Percentiles rank a stretch among this genome's conserved stretches.
Evolutionary conservation across 1,139 yeast genomes (phyloP).

Genomic region (Saccharomyces pastorianus): DNA sequence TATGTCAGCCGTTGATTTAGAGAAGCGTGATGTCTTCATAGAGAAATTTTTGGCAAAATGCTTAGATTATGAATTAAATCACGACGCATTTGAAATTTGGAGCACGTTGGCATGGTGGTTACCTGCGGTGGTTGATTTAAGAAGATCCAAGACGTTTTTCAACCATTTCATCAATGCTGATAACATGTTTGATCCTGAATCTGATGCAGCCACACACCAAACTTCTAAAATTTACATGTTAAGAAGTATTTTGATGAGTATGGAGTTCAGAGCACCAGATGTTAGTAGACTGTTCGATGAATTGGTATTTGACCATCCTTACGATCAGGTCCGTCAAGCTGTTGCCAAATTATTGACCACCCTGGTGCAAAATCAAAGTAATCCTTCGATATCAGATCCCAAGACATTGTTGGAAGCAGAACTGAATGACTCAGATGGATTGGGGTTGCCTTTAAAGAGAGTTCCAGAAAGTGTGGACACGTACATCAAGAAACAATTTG

Average conservation of each 20-base stretch:
- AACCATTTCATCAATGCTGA: conserved; percentile 37
- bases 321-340: conserved; percentile 66
- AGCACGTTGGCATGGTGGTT: conserved; percentile 67
- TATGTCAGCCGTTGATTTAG: conserved; percentile 28
- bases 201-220: conserved; percentile 61
- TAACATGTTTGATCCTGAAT: conserved; percentile 42
- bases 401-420: conserved; percentile 35
- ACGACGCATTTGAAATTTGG: conserved; percentile 76
- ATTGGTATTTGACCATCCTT: conserved; percentile 51
- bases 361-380: conserved; percentile 45
- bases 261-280: conserved; percentile 52
- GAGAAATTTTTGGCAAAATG: conserved; percentile 39
- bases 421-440: conserved; percentile 33
- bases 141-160: conserved; percentile 55
- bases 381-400: conserved; percentile 42
- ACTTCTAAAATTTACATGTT: conserved; percentile 52
- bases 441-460: conserved; percentile 31
- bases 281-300: conserved; percentile 42
- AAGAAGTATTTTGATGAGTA: conserved; percentile 45
- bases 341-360: conserved; percentile 59
- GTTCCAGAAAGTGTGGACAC: conserved; percentile 26
- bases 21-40: conserved; percentile 42
- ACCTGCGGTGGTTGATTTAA: conserved; percentile 54
- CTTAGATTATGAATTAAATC: conserved; percentile 56
- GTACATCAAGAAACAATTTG: conserved; percentile 36